Evolutionary conservation across 2,329 filamentous ascomycete genomes (phyloP).

Genomic region (Pseudogymnoascus pannorum): DNA sequence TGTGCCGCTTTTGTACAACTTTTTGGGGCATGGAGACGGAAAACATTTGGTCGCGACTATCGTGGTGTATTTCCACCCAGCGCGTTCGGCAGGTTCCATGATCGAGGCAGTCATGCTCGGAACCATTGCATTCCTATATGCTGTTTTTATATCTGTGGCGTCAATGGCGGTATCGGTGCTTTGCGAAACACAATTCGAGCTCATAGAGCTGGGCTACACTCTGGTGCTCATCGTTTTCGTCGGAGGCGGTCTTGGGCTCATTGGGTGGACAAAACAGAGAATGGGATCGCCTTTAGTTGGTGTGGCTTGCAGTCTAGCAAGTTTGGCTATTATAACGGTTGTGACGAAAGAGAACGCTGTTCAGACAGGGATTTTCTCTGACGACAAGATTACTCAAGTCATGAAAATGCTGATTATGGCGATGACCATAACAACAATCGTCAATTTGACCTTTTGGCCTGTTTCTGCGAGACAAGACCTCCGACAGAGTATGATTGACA

Average conservation of each 20-base stretch:
- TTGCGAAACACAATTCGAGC: slow-evolving; percentile 59
- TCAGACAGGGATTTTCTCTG: slow-evolving; percentile 72
- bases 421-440: slow-evolving; percentile 60
- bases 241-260: slow-evolving; percentile 76
- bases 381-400: slow-evolving; percentile 73
- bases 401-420: slow-evolving; percentile 79
- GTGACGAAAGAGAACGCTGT: slow-evolving; percentile 88
- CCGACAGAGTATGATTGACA: slow-evolving; percentile 64
- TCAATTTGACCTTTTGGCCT: slow-evolving; percentile 72
- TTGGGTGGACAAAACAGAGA: slow-evolving; percentile 81
- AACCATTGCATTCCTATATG: slow-evolving; percentile 70
- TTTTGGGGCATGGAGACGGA: slow-evolving; percentile 77
- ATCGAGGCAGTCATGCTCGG: slow-evolving; percentile 75
- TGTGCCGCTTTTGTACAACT: slow-evolving; percentile 60
- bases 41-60: slow-evolving; percentile 93
- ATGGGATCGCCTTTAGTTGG: slow-evolving; percentile 74
- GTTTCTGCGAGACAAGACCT: slow-evolving; percentile 68
- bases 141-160: slow-evolving; percentile 64
- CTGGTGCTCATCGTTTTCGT: slow-evolving; percentile 78
- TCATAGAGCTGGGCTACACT: slow-evolving; percentile 65
- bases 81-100: slow-evolving; percentile 81
- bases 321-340: slow-evolving; percentile 81
- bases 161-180: slow-evolving; percentile 86
- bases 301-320: slow-evolving; percentile 76
- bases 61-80: slow-evolving; percentile 91